These are phyloP conservation scores for Avena atlantica DNA, from an alignment of 176 grass and related monocot species.

Conservation along the genomic window DNA sequence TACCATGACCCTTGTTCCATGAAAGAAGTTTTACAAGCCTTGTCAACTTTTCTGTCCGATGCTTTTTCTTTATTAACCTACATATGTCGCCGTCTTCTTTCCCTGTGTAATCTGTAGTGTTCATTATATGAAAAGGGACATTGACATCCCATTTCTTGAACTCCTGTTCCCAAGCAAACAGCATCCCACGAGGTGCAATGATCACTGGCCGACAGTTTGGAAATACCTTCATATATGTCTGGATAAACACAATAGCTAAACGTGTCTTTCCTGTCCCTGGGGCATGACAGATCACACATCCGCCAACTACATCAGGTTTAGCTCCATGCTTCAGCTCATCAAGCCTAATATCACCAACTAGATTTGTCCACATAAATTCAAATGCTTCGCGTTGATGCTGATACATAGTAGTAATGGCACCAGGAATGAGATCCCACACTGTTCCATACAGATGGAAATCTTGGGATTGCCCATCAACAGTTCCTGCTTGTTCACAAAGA, in stretches of 20 bases:
- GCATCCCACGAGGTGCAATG: conserved; percentile 84
- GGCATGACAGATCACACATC: conserved; percentile 93
- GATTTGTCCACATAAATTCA: conserved; percentile 97
- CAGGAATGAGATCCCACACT: conserved; percentile 91
- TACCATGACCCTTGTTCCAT: conserved; percentile 76
- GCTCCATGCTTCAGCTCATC: conserved; percentile 65
- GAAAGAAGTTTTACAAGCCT: conserved; percentile 79
- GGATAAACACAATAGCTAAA: conserved; percentile 86
- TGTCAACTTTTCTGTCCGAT: conserved; percentile 55
- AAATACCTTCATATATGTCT: conserved; percentile 87
- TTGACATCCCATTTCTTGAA: conserved; percentile 85
- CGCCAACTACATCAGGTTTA: conserved; percentile 76
- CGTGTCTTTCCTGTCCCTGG: conserved; percentile 95
- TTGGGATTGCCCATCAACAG: conserved; percentile 37
- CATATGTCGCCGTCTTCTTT: conserved; percentile 75
- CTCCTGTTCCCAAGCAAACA: conserved; percentile 93
- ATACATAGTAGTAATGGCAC: conserved; percentile 66
- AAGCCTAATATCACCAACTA: conserved; percentile 74
- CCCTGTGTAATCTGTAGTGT: conserved; percentile 69
- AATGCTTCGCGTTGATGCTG: conserved; percentile 84
- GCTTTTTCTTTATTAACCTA: conserved; percentile 62
- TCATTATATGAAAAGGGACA: conserved; percentile 90
- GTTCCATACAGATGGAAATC: conserved; percentile 59
- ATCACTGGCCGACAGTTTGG: conserved; percentile 84
- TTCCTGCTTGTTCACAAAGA: conserved; percentile 56